Evolutionary conservation across 2,329 filamentous ascomycete genomes (phyloP).

Genomic region (Colletotrichum agaves): DNA sequence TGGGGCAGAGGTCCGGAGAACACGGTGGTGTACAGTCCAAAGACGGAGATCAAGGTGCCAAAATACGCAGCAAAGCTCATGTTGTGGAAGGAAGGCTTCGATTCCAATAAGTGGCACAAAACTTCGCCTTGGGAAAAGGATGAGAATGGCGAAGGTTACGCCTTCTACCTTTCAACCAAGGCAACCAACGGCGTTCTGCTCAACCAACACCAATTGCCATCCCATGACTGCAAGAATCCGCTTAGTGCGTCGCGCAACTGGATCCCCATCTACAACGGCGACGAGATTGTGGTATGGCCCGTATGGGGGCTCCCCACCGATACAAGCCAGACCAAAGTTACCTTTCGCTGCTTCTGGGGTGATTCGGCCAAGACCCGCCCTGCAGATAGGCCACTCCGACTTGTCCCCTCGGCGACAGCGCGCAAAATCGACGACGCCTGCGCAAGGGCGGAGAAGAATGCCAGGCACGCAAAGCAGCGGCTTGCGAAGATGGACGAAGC

Average conservation of each 20-base stretch:
- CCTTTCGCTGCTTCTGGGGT: constrained; percentile 67
- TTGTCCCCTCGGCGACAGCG: constrained; percentile 54
- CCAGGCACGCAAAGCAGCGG: constrained; percentile 51
- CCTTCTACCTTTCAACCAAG: constrained; percentile 82
- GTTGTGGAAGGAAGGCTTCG: constrained; percentile 76
- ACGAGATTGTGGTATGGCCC: constrained; percentile 79
- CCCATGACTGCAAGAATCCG: constrained; percentile 64
- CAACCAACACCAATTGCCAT: constrained; percentile 75
- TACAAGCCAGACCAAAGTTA: constrained; percentile 54
- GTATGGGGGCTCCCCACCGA: constrained; percentile 65
- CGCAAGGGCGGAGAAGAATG: constrained; percentile 52
- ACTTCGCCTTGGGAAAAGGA: constrained; percentile 53
- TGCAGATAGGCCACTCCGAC: constrained; percentile 47
- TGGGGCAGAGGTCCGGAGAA: constrained; percentile 81
- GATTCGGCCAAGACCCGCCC: constrained; percentile 59
- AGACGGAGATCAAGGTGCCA: constrained; percentile 76
- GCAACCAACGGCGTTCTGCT: constrained; percentile 80
- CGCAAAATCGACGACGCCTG: constrained; percentile 61
- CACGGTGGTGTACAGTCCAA: constrained; percentile 72
- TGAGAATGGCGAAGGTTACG: constrained; percentile 64
- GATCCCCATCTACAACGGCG: constrained; percentile 80
- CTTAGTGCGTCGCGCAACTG: constrained; percentile 66
- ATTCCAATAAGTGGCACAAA: constrained; percentile 64
- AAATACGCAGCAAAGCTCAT: constrained; percentile 84
- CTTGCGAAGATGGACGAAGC: constrained; percentile 56